Base-by-base conservation (phyloP, 1,284 basidiomycete genomes). In the Grifola frondosa region DNA sequence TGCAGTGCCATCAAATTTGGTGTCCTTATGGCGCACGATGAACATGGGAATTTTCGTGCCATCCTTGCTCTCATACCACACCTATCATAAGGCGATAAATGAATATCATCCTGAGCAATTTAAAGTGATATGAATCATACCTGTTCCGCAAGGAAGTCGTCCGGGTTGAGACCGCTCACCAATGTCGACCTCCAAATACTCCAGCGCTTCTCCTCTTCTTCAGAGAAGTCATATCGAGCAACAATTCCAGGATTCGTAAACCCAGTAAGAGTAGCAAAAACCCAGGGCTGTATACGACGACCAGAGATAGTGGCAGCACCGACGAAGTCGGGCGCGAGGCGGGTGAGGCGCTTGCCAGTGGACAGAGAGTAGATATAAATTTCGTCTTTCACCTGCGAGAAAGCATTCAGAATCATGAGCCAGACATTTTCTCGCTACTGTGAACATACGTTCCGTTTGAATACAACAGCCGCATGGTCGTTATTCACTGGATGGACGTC, bases 31-130 rank as follows among this genome's bases (percentile, higher is more conserved):
- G 37, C 81, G 76, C 22, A 92, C 88, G 45, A 94, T 76, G 59
- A 92, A 94, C 88, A 94, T 91, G 3, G 91, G 90, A 24, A 94
- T 73, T 37, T 74, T 77, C 3, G 89, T 92, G 0, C 89, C 88
- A 57, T 94, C 91, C 61, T 87, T 88, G 64, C 81, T 84, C 16
- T 70, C 62, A 56, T 84, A 91, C 81, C 88, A 91, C 9, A 88
- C 80, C 76, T 81, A 33, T 16, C 21, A 1, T n/a, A n/a, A n/a
- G 7, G 4, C 19, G 9, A 11, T 39, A 16, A 44, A 25, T 19
- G 21, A 12, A 11, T 22, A 6, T 20, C 16, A 24, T 22, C 29
- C 10, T 9, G 13, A 9, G 5, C 6, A n/a, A 30, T 17, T 23
- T 20, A 9, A n/a, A 7, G 28, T 16, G 17, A 15, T 12, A 8